Conservation (phyloP, 208 protist species). For the Acanthamoeba castellanii region DNA sequence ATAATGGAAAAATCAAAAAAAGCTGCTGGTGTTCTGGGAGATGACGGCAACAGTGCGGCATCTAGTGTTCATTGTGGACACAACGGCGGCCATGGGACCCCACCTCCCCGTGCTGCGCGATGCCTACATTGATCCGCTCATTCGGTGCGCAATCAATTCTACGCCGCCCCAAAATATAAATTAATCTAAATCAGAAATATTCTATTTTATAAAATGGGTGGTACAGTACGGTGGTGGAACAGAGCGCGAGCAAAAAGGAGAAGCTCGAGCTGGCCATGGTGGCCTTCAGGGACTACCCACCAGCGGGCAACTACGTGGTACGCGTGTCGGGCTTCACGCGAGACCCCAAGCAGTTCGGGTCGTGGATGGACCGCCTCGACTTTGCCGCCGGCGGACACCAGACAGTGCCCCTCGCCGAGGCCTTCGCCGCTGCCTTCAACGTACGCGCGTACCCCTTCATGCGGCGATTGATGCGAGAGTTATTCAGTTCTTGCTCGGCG, state of each 20-base stretch:
- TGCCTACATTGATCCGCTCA: conserved; percentile 20
- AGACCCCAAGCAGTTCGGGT: neutral
- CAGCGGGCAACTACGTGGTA: conserved; percentile 34
- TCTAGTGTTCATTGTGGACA: conserved; percentile 38
- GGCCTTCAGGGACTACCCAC: conserved; percentile 40
- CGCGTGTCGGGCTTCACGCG: conserved; percentile 29
- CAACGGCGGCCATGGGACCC: conserved; percentile 1
- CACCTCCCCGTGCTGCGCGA: neutral
- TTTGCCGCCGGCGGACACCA: conserved; percentile 19
- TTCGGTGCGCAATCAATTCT: neutral
- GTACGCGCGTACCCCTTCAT: neutral
- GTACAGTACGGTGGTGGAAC: neutral
- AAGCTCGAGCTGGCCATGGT: conserved; percentile 23
- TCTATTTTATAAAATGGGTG: neutral
- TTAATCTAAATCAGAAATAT: too few relatives aligned
- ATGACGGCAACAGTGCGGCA: neutral
- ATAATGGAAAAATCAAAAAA: neutral
- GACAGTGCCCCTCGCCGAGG: neutral
- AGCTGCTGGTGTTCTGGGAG: neutral
- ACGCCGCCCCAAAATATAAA: too few relatives aligned
- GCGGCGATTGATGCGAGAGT: neutral
- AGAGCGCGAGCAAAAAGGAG: neutral
- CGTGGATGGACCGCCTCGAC: conserved; percentile 37
- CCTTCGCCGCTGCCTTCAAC: neutral
- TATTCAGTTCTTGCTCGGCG: too few relatives aligned